A percentile compares a stretch with the other conserved stretches of the same genome.
These are phyloP conservation scores for Colletotrichum sp. DNA, from an alignment of 2,329 filamentous ascomycete species.

Conservation along the genomic window DNA sequence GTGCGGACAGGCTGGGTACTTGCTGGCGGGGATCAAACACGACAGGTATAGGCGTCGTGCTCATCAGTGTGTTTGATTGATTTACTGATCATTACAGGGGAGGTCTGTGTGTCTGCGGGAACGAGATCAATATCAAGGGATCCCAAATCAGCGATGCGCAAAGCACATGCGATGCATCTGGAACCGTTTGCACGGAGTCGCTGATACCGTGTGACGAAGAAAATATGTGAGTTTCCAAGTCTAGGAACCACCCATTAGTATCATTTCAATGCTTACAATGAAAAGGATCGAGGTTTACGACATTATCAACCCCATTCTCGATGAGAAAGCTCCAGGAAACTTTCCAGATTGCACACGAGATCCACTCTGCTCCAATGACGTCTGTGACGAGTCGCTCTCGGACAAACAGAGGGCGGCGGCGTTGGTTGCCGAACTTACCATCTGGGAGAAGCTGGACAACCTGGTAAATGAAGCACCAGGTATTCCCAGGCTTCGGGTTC, in stretches of 20 bases:
- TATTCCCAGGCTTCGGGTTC: constrained; percentile 60
- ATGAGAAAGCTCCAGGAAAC: neutral
- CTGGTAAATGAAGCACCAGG: constrained; percentile 46
- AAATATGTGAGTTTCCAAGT: neutral
- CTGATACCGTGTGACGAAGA: neutral
- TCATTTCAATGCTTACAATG: neutral
- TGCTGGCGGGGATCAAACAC: neutral
- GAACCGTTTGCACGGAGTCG: neutral
- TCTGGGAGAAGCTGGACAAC: constrained; percentile 60
- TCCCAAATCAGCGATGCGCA: neutral
- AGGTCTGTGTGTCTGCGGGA: neutral
- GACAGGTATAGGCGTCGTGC: neutral
- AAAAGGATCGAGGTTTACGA: neutral
- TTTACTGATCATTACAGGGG: neutral
- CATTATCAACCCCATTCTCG: neutral
- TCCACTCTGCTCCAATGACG: constrained; percentile 32
- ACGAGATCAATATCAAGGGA: neutral
- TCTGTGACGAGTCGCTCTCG: constrained; percentile 52
- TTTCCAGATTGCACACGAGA: constrained; percentile 31
- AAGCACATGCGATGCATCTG: neutral
- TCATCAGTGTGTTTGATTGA: rapidly evolving
- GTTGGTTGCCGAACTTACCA: constrained; percentile 54
- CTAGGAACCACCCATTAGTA: neutral
- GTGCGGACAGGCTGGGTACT: neutral
- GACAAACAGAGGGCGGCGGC: constrained; percentile 47